Evolutionary conservation across 345 rosid species (phyloP).

Genomic region (Lepidium africanum): DNA sequence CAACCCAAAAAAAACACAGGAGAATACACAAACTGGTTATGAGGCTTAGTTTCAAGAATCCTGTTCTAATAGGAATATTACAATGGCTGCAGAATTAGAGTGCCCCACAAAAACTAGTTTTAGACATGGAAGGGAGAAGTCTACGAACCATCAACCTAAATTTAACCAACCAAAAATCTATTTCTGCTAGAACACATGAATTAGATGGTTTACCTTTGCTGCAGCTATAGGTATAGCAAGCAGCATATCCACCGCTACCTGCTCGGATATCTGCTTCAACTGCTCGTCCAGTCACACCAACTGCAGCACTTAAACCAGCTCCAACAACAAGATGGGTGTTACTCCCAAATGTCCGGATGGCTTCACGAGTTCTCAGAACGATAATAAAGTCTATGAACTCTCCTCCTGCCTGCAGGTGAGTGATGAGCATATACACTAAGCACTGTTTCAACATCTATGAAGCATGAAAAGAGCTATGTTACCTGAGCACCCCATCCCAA

Average conservation of each 20-base stretch:
- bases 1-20: background rate
- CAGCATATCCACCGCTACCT: slow-evolving; percentile 91
- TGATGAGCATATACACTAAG: background rate
- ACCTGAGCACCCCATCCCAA: slow-evolving; percentile 99
- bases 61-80: background rate
- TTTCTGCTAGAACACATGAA: background rate
- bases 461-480: background rate
- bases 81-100: background rate
- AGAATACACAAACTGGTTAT: background rate
- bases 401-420: slow-evolving; percentile 75
- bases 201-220: slow-evolving; percentile 64
- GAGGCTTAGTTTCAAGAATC: background rate
- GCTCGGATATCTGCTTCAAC: slow-evolving; percentile 86
- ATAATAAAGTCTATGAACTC: slow-evolving; percentile 93
- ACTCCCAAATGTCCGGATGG: slow-evolving; percentile 79
- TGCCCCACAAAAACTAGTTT: background rate
- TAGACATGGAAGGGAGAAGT: background rate
- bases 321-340: slow-evolving; percentile 80
- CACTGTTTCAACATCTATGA: background rate
- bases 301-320: slow-evolving; percentile 94
- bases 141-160: background rate
- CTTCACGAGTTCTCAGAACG: slow-evolving; percentile 72
- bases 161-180: background rate
- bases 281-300: slow-evolving; percentile 70
- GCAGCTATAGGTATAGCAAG: slow-evolving; percentile 96